Conservation (phyloP, 345 rosid species). For the Eucalyptus cloeziana region DNA sequence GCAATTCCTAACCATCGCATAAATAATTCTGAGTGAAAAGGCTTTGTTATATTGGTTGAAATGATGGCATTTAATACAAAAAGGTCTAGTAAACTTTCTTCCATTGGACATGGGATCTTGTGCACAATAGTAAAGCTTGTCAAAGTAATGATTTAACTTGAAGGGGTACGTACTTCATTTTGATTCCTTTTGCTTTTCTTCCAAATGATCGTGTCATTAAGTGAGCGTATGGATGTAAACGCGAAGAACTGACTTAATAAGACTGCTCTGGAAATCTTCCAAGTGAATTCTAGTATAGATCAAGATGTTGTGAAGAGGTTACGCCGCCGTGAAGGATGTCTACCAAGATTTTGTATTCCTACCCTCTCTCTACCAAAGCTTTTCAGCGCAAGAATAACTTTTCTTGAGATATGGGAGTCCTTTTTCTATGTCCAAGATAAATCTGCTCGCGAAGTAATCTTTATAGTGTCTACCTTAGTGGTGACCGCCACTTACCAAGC, state of each 20-base stretch:
- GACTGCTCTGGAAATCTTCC: neutral
- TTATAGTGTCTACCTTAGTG: neutral
- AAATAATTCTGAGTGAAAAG: no score
- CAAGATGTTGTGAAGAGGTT: neutral
- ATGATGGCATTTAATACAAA: neutral
- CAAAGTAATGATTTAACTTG: no score
- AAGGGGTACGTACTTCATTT: neutral
- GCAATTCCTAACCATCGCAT: no score
- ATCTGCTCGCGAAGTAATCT: neutral
- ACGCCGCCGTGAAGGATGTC: no score
- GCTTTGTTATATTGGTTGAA: no score
- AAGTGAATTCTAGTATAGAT: neutral
- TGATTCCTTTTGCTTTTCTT: neutral
- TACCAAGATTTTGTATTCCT: no score
- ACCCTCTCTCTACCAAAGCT: neutral
- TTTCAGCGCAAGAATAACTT: no score
- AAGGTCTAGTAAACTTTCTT: neutral
- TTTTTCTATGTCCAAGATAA: no score
- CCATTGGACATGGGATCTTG: neutral
- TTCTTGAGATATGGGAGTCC: no score
- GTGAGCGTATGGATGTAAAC: no score
- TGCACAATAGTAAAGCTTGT: neutral
- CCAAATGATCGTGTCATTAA: neutral
- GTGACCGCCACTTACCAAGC: neutral
- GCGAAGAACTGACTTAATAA: neutral